A percentile compares a stretch with the other conserved stretches of the same genome.
These are phyloP conservation scores for Delphinella strobiligena DNA, from an alignment of 2,329 filamentous ascomycete species.

Conservation along the genomic window DNA sequence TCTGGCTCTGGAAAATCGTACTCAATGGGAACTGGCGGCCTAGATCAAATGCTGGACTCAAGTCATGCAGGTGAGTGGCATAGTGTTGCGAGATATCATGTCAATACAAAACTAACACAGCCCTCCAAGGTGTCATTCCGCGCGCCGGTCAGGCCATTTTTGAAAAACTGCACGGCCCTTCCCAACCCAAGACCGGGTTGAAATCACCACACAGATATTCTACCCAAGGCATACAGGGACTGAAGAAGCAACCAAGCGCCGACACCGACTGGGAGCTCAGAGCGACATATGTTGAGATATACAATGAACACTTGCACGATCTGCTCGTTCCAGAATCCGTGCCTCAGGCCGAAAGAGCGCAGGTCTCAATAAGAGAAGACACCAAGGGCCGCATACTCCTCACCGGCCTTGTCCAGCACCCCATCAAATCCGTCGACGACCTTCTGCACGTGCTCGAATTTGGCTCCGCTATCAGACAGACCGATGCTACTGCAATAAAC, in stretches of 20 bases:
- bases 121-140: slow-evolving; percentile 72
- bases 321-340: slow-evolving; percentile 68
- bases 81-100: not conserved
- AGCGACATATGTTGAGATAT: slow-evolving; percentile 69
- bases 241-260: slow-evolving; percentile 27
- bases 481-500: slow-evolving; percentile 93
- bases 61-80: slow-evolving; percentile 4
- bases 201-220: slow-evolving; percentile 72
- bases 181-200: slow-evolving; percentile 54
- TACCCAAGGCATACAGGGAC: slow-evolving; percentile 23
- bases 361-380: slow-evolving; percentile 89
- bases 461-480: slow-evolving; percentile 88
- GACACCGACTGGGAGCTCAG: slow-evolving; percentile 85
- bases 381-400: slow-evolving; percentile 87
- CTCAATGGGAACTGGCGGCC: slow-evolving; percentile 94
- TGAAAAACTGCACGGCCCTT: slow-evolving; percentile 62
- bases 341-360: slow-evolving; percentile 55
- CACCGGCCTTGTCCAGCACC: slow-evolving; percentile 76
- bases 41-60: slow-evolving; percentile 43
- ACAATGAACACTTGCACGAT: slow-evolving; percentile 92
- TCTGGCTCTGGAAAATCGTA: slow-evolving; percentile 97
- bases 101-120: not conserved
- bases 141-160: slow-evolving; percentile 79
- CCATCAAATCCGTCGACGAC: slow-evolving; percentile 85
- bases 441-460: slow-evolving; percentile 80